phyloP scores from a whole-genome alignment of 2,329 filamentous ascomycete genomes.

The Penicillium aurantiogriseum region DNA sequence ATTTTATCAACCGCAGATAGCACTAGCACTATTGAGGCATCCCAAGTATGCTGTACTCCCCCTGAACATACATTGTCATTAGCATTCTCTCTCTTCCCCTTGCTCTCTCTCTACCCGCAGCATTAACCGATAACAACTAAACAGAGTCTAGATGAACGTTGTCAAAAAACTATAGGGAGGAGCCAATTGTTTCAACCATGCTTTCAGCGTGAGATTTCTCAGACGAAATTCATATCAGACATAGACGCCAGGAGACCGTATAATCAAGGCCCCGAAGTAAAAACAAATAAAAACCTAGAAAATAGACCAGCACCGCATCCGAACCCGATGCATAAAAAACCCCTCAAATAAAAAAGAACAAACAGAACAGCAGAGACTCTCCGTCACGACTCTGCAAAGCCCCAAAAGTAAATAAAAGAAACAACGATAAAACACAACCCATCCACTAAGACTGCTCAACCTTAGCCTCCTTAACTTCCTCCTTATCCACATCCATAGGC shows the following conservation, averaged over 20 bases:
- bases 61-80: background rate
- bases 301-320: slow-evolving; percentile 7
- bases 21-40: background rate
- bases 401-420: slow-evolving; percentile 7
- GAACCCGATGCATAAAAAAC: slow-evolving; percentile 4
- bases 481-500: slow-evolving; percentile 41
- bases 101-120: background rate
- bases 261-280: background rate
- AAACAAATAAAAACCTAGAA: background rate
- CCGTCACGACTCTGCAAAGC: background rate
- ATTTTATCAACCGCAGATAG: too few species aligned
- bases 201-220: background rate
- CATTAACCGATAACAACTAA: background rate
- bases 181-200: slow-evolving; percentile 2
- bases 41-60: background rate
- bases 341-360: background rate
- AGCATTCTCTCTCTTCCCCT: background rate
- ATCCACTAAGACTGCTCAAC: slow-evolving; percentile 26
- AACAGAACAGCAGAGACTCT: background rate
- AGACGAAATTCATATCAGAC: background rate
- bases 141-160: background rate
- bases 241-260: slow-evolving; percentile 2
- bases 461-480: slow-evolving; percentile 36
- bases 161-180: background rate
- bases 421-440: background rate